Base-by-base conservation (phyloP, 2,329 filamentous ascomycete genomes). In the Fusarium piperis region DNA sequence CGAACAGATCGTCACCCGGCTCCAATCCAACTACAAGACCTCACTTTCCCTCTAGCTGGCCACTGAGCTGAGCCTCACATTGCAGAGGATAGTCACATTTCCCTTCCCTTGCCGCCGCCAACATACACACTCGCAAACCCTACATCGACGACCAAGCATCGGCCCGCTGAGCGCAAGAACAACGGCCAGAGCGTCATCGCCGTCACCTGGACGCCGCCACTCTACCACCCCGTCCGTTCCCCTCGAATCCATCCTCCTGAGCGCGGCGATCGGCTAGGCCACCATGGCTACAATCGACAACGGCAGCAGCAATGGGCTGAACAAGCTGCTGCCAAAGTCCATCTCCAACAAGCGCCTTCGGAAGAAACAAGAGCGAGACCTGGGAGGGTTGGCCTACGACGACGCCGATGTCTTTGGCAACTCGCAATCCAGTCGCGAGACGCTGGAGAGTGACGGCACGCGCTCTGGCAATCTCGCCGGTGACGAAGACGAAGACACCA, bases 271-370 rank as follows among this genome's bases (percentile, higher is more conserved):
- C 36, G 55, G 60, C 39, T 38, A 39, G 39, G 53, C 51, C 48
- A 64, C 46, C 60, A 33, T 68, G 55, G 60, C 72, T 18, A 70
- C 63, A 39, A 66, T 76, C 66, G 76, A 77, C 52, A 76, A 70
- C 72, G 73, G 74, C 32, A 71, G 66, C 62, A 76, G 66, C 70
- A 82, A 78, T 68, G 81, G 82, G 13, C 79, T 88, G 46, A 83
- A 81, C 64, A 89, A 88, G 79, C 82, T 90, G 32, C 79, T 90
- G 36, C 84, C 87, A 58, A 88, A 86, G 75, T 81, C 83, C 38
- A 83, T 90, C 60, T 79, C 81, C 30, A 82, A 82, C 53, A 87
- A 85, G 75, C 84, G 86, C 52, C 83, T 85, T 53, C 83, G 82
- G 63, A 85, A 82, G 79, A 86, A 83, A 78, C 82, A 85, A 61